phyloP scores from a whole-genome alignment of 2,329 filamentous ascomycete species.

The Didymellaceae sp. region DNA sequence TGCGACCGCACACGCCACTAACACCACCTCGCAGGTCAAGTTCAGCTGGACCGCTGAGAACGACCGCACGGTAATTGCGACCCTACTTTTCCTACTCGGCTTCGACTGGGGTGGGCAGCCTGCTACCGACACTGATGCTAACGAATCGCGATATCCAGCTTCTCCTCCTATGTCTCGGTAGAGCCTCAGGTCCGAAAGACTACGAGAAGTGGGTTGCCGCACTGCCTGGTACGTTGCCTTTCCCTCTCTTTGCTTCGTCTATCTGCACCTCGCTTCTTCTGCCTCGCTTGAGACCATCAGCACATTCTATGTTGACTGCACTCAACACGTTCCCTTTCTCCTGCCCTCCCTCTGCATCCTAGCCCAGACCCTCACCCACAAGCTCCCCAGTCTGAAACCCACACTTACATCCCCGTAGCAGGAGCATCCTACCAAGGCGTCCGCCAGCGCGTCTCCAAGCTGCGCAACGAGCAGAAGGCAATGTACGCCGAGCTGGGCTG shows the following conservation, averaged over 20 bases:
- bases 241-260: background rate
- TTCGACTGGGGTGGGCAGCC: background rate
- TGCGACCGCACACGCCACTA: background rate
- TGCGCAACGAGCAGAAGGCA: background rate
- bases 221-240: background rate
- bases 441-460: slow-evolving; percentile 2
- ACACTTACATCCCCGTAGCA: background rate
- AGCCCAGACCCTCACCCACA: no score
- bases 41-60: slow-evolving; percentile 8
- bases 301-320: no score
- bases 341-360: background rate
- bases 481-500: slow-evolving; percentile 5
- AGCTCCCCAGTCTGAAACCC: no score
- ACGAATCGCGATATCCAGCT: background rate
- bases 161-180: background rate
- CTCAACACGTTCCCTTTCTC: background rate
- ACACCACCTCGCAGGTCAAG: background rate
- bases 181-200: background rate
- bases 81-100: background rate
- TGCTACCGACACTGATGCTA: background rate
- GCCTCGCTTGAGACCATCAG: no score
- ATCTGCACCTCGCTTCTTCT: background rate
- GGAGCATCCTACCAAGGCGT: slow-evolving; percentile 1
- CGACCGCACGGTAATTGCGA: slow-evolving; percentile 3
- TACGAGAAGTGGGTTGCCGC: background rate